Evolutionary conservation across 257 asterid species (phyloP).

Genomic region (Ilex aquifolium): DNA sequence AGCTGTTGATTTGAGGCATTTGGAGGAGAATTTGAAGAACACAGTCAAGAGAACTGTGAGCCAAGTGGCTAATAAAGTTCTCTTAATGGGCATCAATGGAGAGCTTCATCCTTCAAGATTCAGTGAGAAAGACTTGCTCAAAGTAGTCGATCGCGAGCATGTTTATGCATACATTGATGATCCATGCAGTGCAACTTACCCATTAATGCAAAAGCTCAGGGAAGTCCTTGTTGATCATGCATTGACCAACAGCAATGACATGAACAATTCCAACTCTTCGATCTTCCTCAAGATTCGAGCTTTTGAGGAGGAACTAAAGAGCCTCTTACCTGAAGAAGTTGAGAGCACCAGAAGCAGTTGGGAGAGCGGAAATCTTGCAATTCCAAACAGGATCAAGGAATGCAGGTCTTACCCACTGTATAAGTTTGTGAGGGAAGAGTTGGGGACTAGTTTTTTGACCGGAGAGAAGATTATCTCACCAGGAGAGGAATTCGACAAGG

Average conservation of each 20-base stretch:
- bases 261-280: constrained; percentile 1
- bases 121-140: constrained; percentile 19
- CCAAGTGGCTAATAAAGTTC: constrained; percentile 20
- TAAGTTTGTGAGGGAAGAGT: constrained; percentile 18
- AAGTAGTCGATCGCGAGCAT: constrained; percentile 13
- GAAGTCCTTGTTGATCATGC: constrained; percentile 25
- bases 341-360: constrained; percentile 8
- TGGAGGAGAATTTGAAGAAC: constrained; percentile 22
- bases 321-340: constrained; percentile 23
- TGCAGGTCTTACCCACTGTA: constrained; percentile 26
- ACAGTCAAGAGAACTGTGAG: constrained; percentile 20
- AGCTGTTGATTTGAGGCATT: constrained; percentile 27
- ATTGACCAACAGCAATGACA: constrained; percentile 4
- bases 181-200: constrained; percentile 20
- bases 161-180: constrained; percentile 21
- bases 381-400: constrained; percentile 19
- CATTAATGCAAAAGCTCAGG: constrained; percentile 24
- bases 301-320: constrained; percentile 18
- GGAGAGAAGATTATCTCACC: constrained; percentile 23
- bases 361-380: constrained; percentile 12
- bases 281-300: constrained; percentile 16
- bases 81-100: constrained; percentile 7
- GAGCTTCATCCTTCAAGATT: constrained; percentile 26
- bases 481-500: constrained; percentile 25
- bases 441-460: constrained; percentile 14